Evolutionary conservation across 345 rosid genomes (phyloP), one percentile per base, ranked within the genome.

Genomic region (Conringia planisiliqua): DNA sequence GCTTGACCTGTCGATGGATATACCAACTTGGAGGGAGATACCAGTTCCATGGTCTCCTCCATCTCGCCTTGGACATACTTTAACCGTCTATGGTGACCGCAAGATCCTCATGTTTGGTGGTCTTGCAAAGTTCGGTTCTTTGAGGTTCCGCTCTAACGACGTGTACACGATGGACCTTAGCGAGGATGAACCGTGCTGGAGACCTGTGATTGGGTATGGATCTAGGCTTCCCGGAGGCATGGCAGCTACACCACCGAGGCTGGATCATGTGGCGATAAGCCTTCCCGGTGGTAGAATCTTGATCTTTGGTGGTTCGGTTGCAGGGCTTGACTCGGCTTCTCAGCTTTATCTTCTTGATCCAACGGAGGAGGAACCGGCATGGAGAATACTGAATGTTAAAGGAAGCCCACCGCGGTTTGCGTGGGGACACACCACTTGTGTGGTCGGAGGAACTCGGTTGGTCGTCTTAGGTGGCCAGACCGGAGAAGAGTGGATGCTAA

Each of bases 401-500:
- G 98, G 98, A 47, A 70, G 86, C 40, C 89, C 98, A 3, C 98
- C 98, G 4, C 77, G 92, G 70, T 90, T 90, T 74, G 96, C 98
- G 20, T 92, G 98, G 98, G 98, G 98, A 63, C 96, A 92, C 56
- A 90, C 95, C 38, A 92, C 98, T 3, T 90, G 96, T 84, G 95
- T 92, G 47, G 98, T 92, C 0, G 98, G 96, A 50, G 98, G 98
- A 30, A 92, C 98, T 10, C 85, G 96, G 62, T 85, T 90, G 66
- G 85, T 92, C 22, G 96, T 90, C 40, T 88, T 92, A 3, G 96
- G 98, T 17, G 98, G 98, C 12, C 98, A 92, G 71, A 88, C 96
- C 1, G 98, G 96, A 8, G 98, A 92, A 79, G 98, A 92, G 76
- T 92, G 96, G 98, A 92, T 90, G 98, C 82, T 92, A 51, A 86